Conservation (phyloP, 2,329 filamentous ascomycete genomes). For the Nothophoma quercina region DNA sequence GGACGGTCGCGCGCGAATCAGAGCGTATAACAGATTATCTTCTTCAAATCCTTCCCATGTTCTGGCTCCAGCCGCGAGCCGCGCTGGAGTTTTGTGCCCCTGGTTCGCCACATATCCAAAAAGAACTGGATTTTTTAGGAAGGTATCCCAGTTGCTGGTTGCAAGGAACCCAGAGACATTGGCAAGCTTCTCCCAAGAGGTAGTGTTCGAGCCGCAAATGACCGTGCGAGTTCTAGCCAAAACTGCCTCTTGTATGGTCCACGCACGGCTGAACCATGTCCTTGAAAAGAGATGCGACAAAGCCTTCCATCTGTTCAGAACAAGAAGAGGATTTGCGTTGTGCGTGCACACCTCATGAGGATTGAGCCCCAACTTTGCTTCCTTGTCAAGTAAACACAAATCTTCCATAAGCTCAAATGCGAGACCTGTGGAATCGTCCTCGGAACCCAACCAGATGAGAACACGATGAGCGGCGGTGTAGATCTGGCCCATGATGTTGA, state of each 20-base stretch:
- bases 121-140: slow-evolving; percentile 1
- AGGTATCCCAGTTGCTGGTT: slow-evolving; percentile 16
- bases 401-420: slow-evolving; percentile 19
- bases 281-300: slow-evolving; percentile 15
- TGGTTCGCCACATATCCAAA: neutral
- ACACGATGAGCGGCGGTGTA: slow-evolving; percentile 16
- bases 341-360: neutral
- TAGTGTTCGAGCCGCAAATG: slow-evolving; percentile 18
- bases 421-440: slow-evolving; percentile 12
- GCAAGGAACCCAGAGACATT: slow-evolving; percentile 18
- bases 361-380: slow-evolving; percentile 3
- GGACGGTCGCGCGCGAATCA: slow-evolving; percentile 21
- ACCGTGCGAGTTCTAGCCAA: slow-evolving; percentile 16
- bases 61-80: slow-evolving; percentile 14
- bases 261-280: slow-evolving; percentile 23
- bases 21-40: slow-evolving; percentile 23
- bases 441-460: slow-evolving; percentile 23
- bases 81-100: slow-evolving; percentile 15
- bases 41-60: slow-evolving; percentile 6
- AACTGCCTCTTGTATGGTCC: slow-evolving; percentile 24
- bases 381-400: neutral
- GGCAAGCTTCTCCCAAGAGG: slow-evolving; percentile 14
- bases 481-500: slow-evolving; percentile 21
- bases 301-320: slow-evolving; percentile 15
- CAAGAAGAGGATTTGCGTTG: slow-evolving; percentile 1